A percentile compares a stretch with the other conserved stretches of the same genome.
phyloP scores from a whole-genome alignment of 192 early-diverging fungal genomes.

The Piromyces finnis region DNA sequence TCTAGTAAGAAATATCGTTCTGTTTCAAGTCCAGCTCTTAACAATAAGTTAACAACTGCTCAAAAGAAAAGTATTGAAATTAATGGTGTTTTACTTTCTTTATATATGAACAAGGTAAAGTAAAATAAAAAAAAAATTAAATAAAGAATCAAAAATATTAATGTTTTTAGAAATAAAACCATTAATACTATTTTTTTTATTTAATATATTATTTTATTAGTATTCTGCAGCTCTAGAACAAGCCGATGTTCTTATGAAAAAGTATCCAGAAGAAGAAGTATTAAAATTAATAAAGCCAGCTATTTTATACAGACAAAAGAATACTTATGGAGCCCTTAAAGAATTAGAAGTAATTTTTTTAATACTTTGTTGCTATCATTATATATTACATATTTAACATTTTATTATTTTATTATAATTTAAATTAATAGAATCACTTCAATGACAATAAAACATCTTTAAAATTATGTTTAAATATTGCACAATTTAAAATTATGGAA shows the following conservation, averaged over 20 bases:
- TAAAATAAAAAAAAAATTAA: neutral
- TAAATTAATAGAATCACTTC: slow-evolving; percentile 6
- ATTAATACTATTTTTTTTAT: no score
- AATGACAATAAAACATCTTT: slow-evolving; percentile 16
- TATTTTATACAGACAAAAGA: slow-evolving; percentile 26
- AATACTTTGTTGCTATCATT: neutral
- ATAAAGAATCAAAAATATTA: no score
- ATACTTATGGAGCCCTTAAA: slow-evolving; percentile 28
- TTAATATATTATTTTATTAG: slow-evolving; percentile 7
- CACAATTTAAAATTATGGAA: slow-evolving; percentile 33
- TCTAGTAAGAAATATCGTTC: slow-evolving; percentile 27
- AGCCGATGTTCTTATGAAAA: slow-evolving; percentile 21
- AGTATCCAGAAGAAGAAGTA: slow-evolving; percentile 42
- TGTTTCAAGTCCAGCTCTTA: slow-evolving; percentile 29
- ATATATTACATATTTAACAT: neutral
- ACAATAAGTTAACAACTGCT: slow-evolving; percentile 30
- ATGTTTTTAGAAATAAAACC: no score
- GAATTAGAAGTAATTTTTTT: slow-evolving; percentile 22
- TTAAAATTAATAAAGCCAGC: slow-evolving; percentile 38
- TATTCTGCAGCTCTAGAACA: slow-evolving; percentile 27
- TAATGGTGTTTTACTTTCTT: slow-evolving; percentile 38
- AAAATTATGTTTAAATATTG: slow-evolving; percentile 36
- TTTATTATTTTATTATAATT: neutral
- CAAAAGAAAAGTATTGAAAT: slow-evolving; percentile 40
- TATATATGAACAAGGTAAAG: slow-evolving; percentile 30